Evolutionary conservation across 2,329 filamentous ascomycete genomes (phyloP).

Genomic region (Claviceps spartinae): DNA sequence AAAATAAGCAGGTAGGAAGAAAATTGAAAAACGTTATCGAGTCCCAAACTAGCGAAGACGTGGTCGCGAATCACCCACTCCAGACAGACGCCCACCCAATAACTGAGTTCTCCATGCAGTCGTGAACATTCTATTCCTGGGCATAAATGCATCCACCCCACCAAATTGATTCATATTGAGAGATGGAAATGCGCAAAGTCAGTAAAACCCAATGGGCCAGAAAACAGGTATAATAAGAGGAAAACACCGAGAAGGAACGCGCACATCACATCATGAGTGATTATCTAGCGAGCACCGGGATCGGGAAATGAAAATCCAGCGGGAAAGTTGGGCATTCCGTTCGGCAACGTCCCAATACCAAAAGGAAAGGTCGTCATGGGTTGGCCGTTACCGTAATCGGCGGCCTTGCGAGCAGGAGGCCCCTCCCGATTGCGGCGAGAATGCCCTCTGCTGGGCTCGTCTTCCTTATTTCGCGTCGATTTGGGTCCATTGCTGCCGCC

Average conservation of each 20-base stretch:
- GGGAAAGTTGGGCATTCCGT: constrained; percentile 30
- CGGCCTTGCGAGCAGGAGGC: constrained; percentile 5
- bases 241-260: neutral
- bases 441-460: constrained; percentile 15
- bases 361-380: constrained; percentile 21
- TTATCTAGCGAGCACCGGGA: constrained; percentile 10
- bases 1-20: neutral
- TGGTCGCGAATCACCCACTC: neutral
- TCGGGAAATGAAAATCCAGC: constrained; percentile 26
- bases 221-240: neutral
- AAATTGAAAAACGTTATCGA: neutral
- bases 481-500: constrained; percentile 52
- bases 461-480: constrained; percentile 37
- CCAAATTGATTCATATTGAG: neutral
- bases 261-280: neutral
- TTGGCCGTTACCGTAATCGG: constrained; percentile 11
- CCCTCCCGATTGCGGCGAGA: constrained; percentile 15
- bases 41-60: neutral
- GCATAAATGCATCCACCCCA: neutral
- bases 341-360: constrained; percentile 26
- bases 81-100: constrained; percentile 1
- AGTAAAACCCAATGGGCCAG: neutral
- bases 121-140: constrained; percentile 1
- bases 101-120: neutral
- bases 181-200: neutral